Percentiles rank a stretch among this genome's conserved stretches.
These are phyloP conservation scores for Tetrapisispora iriomotensis DNA, from an alignment of 805 yeast genomes.

Conservation along the genomic window DNA sequence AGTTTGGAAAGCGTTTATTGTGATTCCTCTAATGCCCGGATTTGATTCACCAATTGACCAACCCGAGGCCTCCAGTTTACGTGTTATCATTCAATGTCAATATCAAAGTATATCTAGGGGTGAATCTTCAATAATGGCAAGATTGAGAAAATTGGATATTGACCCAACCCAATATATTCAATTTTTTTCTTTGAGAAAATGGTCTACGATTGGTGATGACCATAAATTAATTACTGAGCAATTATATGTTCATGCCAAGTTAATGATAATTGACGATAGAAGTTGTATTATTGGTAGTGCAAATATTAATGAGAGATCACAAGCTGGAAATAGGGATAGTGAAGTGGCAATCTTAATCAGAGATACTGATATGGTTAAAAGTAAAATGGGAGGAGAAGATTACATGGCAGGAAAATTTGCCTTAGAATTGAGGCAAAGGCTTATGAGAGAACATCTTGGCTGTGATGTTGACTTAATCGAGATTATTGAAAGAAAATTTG, in stretches of 20 bases:
- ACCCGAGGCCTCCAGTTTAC: constrained; percentile 88
- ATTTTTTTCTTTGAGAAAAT: constrained; percentile 83
- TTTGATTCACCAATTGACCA: constrained; percentile 88
- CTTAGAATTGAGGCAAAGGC: constrained; percentile 74
- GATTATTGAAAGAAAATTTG: constrained; percentile 64
- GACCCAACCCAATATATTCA: constrained; percentile 86
- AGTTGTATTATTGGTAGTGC: constrained; percentile 95
- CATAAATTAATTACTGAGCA: constrained; percentile 78
- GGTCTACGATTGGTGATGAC: constrained; percentile 84
- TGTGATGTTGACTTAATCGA: constrained; percentile 84
- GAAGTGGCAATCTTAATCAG: constrained; percentile 86
- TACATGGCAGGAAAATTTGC: constrained; percentile 82
- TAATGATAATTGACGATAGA: constrained; percentile 86
- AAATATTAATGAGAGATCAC: constrained; percentile 91
- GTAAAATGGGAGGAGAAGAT: constrained; percentile 71
- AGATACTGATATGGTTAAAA: constrained; percentile 60
- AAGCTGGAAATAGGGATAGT: constrained; percentile 89
- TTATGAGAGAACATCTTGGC: constrained; percentile 96
- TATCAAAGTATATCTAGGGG: constrained; percentile 91
- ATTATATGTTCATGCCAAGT: constrained; percentile 86
- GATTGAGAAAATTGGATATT: constrained; percentile 68
- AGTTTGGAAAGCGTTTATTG: constrained; percentile 80
- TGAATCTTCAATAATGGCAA: constrained; percentile 73
- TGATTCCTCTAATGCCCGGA: constrained; percentile 96
- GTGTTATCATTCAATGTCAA: constrained; percentile 95